Evolutionary conservation across 2,329 filamentous ascomycete genomes (phyloP).

Genomic region (Aspergillus fumigatus): DNA sequence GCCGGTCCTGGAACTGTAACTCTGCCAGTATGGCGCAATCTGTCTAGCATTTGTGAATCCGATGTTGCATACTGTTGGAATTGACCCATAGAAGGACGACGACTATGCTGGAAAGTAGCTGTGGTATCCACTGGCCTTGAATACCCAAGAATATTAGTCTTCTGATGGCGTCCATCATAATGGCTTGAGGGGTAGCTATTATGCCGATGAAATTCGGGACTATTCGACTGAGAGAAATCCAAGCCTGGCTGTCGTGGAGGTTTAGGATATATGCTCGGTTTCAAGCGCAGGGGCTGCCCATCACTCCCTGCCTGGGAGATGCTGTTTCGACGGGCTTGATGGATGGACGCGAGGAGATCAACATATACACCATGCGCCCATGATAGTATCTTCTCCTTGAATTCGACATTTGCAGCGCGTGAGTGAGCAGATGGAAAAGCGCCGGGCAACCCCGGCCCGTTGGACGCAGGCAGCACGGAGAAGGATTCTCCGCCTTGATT

Average conservation of each 20-base stretch:
- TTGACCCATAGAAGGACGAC: slow-evolving; percentile 23
- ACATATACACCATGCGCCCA: slow-evolving; percentile 71
- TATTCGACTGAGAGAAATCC: slow-evolving; percentile 40
- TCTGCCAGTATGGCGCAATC: slow-evolving; percentile 29
- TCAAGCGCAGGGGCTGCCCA: slow-evolving; percentile 41
- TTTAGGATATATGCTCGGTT: slow-evolving; percentile 58
- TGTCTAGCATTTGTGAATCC: slow-evolving; percentile 26
- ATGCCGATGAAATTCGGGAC: slow-evolving; percentile 24
- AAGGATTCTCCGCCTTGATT: slow-evolving; percentile 20
- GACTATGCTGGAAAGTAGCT: slow-evolving; percentile 10
- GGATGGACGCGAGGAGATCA: slow-evolving; percentile 62
- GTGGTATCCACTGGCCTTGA: slow-evolving; percentile 12
- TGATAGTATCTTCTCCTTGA: slow-evolving; percentile 64
- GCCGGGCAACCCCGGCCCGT: slow-evolving; percentile 19
- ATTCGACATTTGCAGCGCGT: slow-evolving; percentile 43
- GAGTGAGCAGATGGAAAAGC: slow-evolving; percentile 17
- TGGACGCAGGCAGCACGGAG: slow-evolving; percentile 22
- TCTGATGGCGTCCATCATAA: slow-evolving; percentile 26
- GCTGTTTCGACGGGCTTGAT: slow-evolving; percentile 47
- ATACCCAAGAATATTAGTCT: slow-evolving; percentile 10
- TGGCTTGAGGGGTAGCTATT: slow-evolving; percentile 36
- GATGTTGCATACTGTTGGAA: slow-evolving; percentile 22
- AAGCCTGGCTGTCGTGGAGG: slow-evolving; percentile 55
- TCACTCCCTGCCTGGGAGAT: slow-evolving; percentile 45
- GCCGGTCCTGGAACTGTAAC: slow-evolving; percentile 27